phyloP scores from a whole-genome alignment of 148 eudicot genomes.

The Vaccinium darrowii region DNA sequence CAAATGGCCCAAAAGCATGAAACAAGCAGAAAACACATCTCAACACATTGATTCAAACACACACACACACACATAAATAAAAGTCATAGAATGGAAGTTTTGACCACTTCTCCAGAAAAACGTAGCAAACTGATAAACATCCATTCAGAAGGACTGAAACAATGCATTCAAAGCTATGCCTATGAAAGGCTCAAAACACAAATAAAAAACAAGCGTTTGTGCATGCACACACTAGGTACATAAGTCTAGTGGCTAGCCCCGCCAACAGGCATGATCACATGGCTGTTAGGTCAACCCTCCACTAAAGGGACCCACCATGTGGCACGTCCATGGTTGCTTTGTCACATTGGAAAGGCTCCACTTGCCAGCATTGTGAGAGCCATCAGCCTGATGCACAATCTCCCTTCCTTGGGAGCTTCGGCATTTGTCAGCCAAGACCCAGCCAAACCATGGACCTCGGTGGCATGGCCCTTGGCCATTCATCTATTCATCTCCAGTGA shows the following conservation, averaged over 20 bases:
- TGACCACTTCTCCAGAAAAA: not conserved
- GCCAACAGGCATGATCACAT: not conserved
- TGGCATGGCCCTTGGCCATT: not conserved
- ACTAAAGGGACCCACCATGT: not conserved
- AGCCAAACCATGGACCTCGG: not conserved
- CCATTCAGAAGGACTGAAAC: not conserved
- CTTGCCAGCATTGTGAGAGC: not conserved
- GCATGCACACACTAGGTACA: not conserved
- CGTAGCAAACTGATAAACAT: not conserved
- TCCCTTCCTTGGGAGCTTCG: not conserved
- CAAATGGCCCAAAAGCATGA: not conserved
- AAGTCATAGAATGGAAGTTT: not conserved
- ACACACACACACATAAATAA: not conserved
- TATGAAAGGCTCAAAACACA: not conserved
- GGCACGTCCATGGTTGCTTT: not conserved
- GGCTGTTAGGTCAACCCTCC: not conserved
- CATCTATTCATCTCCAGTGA: not conserved
- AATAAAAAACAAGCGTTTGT: not conserved
- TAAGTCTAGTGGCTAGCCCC: not conserved
- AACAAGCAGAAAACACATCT: not conserved
- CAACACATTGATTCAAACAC: not conserved
- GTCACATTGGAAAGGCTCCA: not conserved
- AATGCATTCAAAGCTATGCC: not conserved
- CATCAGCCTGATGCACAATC: not conserved
- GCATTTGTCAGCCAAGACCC: slow-evolving; percentile 17